phyloP scores from a whole-genome alignment of 805 yeast genomes.

The Cyberlindnera galapagoensis region DNA sequence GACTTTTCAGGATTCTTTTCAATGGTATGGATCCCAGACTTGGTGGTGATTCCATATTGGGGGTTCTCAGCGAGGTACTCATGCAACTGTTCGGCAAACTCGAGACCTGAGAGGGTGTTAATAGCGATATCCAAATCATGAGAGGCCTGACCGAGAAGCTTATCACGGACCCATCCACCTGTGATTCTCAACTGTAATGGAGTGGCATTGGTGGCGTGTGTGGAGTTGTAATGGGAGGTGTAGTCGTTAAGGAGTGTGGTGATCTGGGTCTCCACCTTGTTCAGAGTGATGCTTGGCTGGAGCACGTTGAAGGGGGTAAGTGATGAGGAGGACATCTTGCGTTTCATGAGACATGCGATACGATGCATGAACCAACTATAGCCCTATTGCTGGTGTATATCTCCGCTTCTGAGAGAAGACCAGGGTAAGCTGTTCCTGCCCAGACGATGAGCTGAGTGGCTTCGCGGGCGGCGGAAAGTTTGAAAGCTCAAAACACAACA shows the following conservation, averaged over 20 bases:
- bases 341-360: constrained; percentile 6
- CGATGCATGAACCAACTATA: no score
- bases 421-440: no score
- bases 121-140: constrained; percentile 92
- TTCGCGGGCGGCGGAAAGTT: no score
- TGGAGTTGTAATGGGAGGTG: constrained; percentile 17
- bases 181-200: constrained; percentile 68
- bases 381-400: no score
- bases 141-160: constrained; percentile 69
- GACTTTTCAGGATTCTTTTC: constrained; percentile 93
- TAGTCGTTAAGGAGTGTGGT: constrained; percentile 35
- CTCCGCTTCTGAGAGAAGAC: no score
- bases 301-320: constrained; percentile 4
- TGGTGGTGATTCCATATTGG: constrained; percentile 25
- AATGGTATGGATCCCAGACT: constrained; percentile 65
- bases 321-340: constrained; percentile 10
- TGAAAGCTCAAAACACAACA: no score
- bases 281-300: constrained; percentile 26
- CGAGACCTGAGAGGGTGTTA: constrained; percentile 77
- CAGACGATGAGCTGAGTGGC: no score
- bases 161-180: constrained; percentile 99
- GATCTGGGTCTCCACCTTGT: constrained; percentile 37
- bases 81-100: constrained; percentile 65
- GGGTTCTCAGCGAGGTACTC: constrained; percentile 37
- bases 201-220: constrained; percentile 1